phyloP scores from a whole-genome alignment of 106 monocot species.

The Triglochin maritima region DNA sequence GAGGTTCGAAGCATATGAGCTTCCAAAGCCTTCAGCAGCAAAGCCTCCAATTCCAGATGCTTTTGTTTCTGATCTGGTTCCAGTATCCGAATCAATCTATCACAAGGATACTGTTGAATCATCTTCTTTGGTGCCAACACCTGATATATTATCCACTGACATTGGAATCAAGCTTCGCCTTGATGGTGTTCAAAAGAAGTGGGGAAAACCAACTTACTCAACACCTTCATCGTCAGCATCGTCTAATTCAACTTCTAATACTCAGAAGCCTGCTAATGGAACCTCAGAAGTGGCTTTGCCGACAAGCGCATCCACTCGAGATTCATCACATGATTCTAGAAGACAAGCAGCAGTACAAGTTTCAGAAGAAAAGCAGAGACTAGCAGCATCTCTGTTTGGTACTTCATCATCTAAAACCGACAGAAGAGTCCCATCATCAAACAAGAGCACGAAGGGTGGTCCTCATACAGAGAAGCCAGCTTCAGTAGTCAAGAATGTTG shows the following conservation, averaged over 20 bases:
- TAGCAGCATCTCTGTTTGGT: constrained; percentile 94
- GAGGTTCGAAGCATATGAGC: constrained; percentile 88
- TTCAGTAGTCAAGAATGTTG: constrained; percentile 7
- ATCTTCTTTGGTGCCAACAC: constrained; percentile 11
- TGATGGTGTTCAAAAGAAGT: constrained; percentile 87
- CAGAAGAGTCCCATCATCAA: constrained; percentile 36
- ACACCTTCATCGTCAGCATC: constrained; percentile 29
- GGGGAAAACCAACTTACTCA: constrained; percentile 80
- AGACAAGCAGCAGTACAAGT: constrained; percentile 40
- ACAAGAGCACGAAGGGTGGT: constrained; percentile 29
- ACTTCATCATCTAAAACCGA: constrained; percentile 44
- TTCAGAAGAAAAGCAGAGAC: constrained; percentile 82
- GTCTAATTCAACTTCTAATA: constrained; percentile 25
- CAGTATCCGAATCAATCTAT: constrained; percentile 33
- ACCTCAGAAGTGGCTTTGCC: constrained; percentile 15
- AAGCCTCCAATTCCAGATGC: constrained; percentile 15
- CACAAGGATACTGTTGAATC: constrained; percentile 27
- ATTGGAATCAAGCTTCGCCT: constrained; percentile 54
- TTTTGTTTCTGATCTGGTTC: constrained; percentile 36
- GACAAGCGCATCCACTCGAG: constrained; percentile 19
- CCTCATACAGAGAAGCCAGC: constrained; percentile 18
- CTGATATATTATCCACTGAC: constrained; percentile 34
- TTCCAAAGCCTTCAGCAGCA: constrained; percentile 49
- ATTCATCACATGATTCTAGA: constrained; percentile 31
- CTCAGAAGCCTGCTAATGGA: constrained; percentile 46